These are phyloP conservation scores for Phytophthora sojae DNA, from an alignment of 352 stramenopile species.

Conservation along the genomic window DNA sequence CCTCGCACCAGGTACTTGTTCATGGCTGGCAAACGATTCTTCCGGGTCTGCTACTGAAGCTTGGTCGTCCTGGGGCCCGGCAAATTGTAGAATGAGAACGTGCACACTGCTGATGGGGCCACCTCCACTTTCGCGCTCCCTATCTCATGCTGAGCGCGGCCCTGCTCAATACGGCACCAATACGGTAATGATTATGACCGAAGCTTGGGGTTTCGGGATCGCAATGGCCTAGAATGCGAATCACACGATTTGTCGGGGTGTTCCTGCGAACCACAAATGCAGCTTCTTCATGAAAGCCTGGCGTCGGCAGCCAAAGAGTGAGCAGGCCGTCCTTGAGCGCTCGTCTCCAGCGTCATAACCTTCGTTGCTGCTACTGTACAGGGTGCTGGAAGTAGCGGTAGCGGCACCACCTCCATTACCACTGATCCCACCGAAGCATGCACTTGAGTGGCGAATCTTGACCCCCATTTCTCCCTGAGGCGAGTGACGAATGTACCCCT, in stretches of 20 bases:
- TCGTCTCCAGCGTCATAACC: not conserved
- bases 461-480: no score
- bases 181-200: not conserved
- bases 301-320: not conserved
- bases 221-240: not conserved
- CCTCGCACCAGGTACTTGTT: constrained; percentile 65
- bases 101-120: not conserved
- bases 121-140: not conserved
- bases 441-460: no score
- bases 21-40: constrained; percentile 36
- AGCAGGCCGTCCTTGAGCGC: not conserved
- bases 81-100: constrained; percentile 20
- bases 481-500: no score
- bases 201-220: constrained; percentile 4
- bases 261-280: constrained; percentile 12
- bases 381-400: no score
- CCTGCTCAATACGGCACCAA: constrained; percentile 13
- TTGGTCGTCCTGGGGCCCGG: constrained; percentile 6
- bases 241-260: constrained; percentile 15
- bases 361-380: not conserved
- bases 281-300: constrained; percentile 2
- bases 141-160: constrained; percentile 26
- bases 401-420: not conserved
- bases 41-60: constrained; percentile 5
- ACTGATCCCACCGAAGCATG: not conserved